Conservation (phyloP, 495 filamentous ascomycete species). For the Copromyces sp. region DNA sequence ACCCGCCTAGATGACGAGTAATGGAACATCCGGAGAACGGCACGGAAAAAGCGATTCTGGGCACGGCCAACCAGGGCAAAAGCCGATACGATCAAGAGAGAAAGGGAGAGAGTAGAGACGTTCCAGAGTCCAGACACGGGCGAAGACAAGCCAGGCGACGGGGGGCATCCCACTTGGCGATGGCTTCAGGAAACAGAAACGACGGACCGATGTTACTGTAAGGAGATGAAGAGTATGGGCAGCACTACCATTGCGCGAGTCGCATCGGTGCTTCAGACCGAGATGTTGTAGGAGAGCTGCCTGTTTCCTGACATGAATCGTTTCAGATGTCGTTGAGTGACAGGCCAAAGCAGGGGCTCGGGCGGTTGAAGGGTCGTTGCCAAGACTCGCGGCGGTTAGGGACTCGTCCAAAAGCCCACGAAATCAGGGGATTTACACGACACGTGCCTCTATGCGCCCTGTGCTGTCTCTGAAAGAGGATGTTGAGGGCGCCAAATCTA, state of each 20-base stretch:
- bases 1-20: neutral
- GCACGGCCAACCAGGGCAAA: conserved; percentile 2
- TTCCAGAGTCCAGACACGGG: conserved; percentile 1
- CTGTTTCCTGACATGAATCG: conserved; percentile 27
- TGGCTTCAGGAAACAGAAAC: neutral
- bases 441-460: neutral
- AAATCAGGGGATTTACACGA: neutral
- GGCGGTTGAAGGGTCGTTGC: neutral
- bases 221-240: neutral
- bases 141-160: conserved; percentile 14
- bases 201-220: neutral
- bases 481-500: neutral
- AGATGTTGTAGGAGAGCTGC: conserved; percentile 17
- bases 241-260: neutral
- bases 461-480: neutral
- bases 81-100: neutral
- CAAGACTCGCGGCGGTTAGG: neutral
- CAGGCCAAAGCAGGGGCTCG: neutral
- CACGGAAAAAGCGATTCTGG: conserved; percentile 6
- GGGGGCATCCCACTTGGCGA: conserved; percentile 16
- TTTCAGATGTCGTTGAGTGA: conserved; percentile 32
- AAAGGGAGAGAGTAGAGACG: neutral
- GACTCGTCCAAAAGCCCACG: neutral
- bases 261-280: conserved; percentile 1
- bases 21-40: conserved; percentile 12